These are phyloP conservation scores for Aspergillus homomorphus DNA, from an alignment of 495 filamentous ascomycete species.

Conservation along the genomic window DNA sequence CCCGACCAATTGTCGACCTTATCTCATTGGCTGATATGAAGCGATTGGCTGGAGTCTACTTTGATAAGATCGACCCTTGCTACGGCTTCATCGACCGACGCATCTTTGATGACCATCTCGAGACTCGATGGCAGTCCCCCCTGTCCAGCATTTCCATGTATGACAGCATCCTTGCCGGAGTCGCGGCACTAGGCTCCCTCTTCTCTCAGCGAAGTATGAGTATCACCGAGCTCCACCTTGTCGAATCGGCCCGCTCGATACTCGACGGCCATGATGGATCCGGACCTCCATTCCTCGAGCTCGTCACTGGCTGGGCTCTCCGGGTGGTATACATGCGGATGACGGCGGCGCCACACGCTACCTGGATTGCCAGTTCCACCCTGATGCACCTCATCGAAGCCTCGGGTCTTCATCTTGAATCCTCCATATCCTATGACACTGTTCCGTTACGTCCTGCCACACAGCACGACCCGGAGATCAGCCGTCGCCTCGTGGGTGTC, in stretches of 20 bases:
- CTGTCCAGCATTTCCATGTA: conserved; percentile 20
- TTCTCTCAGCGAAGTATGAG: conserved; percentile 33
- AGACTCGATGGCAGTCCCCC: conserved; percentile 30
- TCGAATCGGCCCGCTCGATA: conserved; percentile 31
- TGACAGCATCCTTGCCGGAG: conserved; percentile 42
- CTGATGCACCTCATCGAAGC: conserved; percentile 53
- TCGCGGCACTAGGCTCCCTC: conserved; percentile 42
- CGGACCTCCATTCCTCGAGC: conserved; percentile 27
- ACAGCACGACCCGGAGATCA: conserved; percentile 30
- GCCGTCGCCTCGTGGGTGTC: conserved; percentile 38
- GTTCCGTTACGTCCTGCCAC: conserved; percentile 11
- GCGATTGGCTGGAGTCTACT: conserved; percentile 40
- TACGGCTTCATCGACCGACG: conserved; percentile 47
- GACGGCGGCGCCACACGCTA: conserved; percentile 43
- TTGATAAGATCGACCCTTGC: conserved; percentile 43
- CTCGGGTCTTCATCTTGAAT: conserved; percentile 38
- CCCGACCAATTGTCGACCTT: conserved; percentile 31
- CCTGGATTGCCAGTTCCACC: conserved; percentile 50
- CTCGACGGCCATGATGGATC: conserved; percentile 30
- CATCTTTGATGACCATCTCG: conserved; percentile 28
- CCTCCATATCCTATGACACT: conserved; percentile 4
- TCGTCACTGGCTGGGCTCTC: conserved; percentile 45
- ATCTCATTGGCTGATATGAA: conserved; percentile 35
- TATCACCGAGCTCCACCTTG: conserved; percentile 33
- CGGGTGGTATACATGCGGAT: conserved; percentile 46